Evolutionary conservation across 2,329 filamentous ascomycete genomes (phyloP).

Genomic region (Monosporascus sp.): DNA sequence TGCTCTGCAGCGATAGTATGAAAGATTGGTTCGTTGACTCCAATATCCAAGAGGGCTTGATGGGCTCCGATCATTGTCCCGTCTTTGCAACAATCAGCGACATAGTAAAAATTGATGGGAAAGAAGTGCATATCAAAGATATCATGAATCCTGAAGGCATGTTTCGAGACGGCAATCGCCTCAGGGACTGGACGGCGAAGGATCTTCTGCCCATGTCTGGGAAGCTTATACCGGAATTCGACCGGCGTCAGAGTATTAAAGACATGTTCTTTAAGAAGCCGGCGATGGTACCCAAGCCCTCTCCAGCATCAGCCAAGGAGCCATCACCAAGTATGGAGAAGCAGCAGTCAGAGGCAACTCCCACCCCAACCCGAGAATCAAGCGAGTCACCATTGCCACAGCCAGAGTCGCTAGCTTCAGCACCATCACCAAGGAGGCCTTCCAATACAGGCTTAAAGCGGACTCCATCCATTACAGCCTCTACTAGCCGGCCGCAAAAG

Average conservation of each 20-base stretch:
- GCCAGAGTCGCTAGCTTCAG: slow-evolving; percentile 5
- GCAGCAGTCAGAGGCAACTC: not conserved
- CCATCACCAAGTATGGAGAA: not conserved
- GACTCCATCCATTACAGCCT: slow-evolving; percentile 13
- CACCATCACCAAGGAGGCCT: slow-evolving; percentile 13
- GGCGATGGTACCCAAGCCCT: slow-evolving; percentile 16
- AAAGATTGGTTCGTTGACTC: slow-evolving; percentile 73
- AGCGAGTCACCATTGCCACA: slow-evolving; percentile 15
- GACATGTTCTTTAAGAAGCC: slow-evolving; percentile 79
- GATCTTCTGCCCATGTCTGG: slow-evolving; percentile 71
- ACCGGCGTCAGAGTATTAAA: slow-evolving; percentile 76
- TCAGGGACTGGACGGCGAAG: slow-evolving; percentile 60
- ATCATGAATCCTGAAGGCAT: slow-evolving; percentile 71
- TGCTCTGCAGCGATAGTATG: slow-evolving; percentile 76
- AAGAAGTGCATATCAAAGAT: slow-evolving; percentile 55
- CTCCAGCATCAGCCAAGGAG: slow-evolving; percentile 9
- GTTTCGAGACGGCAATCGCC: slow-evolving; percentile 61
- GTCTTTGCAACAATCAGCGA: slow-evolving; percentile 75
- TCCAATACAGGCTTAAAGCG: slow-evolving; percentile 21
- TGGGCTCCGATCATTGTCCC: slow-evolving; percentile 95
- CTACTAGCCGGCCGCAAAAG: slow-evolving; percentile 28
- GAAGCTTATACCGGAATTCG: slow-evolving; percentile 81
- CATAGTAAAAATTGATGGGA: slow-evolving; percentile 44
- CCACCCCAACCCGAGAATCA: not conserved
- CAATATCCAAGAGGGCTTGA: slow-evolving; percentile 87